Evolutionary conservation across 1,284 basidiomycete species (phyloP).

Genomic region (Rhodotorula sp.): DNA sequence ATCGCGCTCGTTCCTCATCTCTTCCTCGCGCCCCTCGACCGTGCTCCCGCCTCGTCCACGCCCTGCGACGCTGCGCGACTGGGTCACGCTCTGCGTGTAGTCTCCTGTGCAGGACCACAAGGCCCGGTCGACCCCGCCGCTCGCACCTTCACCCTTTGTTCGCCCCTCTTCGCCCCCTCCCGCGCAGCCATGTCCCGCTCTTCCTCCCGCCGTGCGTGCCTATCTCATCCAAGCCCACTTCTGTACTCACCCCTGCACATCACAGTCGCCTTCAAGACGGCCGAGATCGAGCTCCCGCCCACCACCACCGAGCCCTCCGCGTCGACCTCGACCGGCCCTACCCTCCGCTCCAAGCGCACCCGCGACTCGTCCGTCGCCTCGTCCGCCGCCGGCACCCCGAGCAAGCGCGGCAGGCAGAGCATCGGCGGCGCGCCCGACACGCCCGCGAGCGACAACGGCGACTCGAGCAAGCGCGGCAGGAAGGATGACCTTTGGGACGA

Average conservation of each 20-base stretch:
- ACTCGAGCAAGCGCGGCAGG: background rate
- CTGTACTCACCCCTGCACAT: no score
- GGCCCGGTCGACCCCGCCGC: no score
- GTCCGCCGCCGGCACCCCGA: background rate
- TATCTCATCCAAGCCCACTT: no score
- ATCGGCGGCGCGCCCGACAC: background rate
- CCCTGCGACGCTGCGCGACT: no score
- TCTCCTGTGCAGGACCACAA: no score
- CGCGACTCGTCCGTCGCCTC: background rate
- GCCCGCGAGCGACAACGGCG: background rate
- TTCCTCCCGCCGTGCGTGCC: background rate
- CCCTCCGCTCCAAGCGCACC: background rate
- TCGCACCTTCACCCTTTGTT: no score
- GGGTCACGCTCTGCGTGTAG: no score
- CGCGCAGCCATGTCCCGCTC: background rate
- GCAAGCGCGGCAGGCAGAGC: background rate
- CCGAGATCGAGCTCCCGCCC: background rate
- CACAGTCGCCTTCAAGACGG: background rate
- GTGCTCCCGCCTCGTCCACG: no score
- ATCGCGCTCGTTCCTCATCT: no score
- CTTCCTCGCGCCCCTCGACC: no score
- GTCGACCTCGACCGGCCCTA: background rate
- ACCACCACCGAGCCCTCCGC: background rate
- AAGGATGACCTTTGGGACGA: constrained; percentile 8
- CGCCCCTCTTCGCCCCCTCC: background rate